Conservation (phyloP, 2,329 filamentous ascomycete genomes). For the Arthrobotrys entomopaga region DNA sequence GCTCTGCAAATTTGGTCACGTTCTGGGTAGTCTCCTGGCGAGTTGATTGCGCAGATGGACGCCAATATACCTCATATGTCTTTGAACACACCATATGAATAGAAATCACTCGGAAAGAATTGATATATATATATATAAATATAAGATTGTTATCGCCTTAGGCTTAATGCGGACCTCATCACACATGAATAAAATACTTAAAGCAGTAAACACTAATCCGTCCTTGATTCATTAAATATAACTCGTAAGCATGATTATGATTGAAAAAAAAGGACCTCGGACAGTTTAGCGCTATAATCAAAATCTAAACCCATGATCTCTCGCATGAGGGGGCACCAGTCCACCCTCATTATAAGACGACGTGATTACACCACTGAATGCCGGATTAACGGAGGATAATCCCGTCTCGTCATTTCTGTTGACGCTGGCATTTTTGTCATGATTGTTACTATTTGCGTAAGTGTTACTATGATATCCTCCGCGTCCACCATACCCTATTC, state of each 20-base stretch:
- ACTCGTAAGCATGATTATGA: background rate
- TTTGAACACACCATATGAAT: background rate
- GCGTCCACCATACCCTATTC: conserved; percentile 42
- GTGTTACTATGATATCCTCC: conserved; percentile 37
- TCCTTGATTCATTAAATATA: background rate
- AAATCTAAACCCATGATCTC: conserved; percentile 24
- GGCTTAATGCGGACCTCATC: background rate
- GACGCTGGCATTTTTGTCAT: background rate
- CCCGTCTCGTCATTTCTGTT: conserved; percentile 13
- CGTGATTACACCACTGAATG: conserved; percentile 21
- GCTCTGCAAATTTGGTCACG: background rate
- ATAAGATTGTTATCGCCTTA: background rate
- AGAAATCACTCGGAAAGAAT: background rate
- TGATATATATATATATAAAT: background rate
- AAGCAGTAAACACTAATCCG: too few species aligned
- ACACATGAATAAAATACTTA: background rate
- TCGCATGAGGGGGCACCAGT: conserved; percentile 38
- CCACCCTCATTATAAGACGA: conserved; percentile 21
- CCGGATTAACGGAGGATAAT: conserved; percentile 5
- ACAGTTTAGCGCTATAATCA: background rate
- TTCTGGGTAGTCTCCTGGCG: conserved; percentile 9
- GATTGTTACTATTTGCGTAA: background rate
- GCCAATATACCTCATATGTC: conserved; percentile 6
- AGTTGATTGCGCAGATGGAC: conserved; percentile 5
- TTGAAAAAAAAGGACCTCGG: background rate